These are phyloP conservation scores for Rhodotorula sp. DNA, from an alignment of 1,284 basidiomycete genomes.

Conservation along the genomic window DNA sequence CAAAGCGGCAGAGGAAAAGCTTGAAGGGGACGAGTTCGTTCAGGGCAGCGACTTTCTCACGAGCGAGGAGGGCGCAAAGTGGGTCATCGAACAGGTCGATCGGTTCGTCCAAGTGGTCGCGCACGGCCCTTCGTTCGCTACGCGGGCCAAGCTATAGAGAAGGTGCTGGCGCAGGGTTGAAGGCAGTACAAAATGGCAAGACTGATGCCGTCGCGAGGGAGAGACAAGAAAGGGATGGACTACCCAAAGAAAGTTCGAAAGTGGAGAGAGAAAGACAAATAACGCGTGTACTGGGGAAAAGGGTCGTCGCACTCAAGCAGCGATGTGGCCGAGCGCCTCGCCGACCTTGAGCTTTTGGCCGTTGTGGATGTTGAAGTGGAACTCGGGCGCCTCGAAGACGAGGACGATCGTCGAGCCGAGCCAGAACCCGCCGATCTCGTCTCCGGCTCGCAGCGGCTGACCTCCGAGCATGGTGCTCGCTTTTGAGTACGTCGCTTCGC, in stretches of 20 bases:
- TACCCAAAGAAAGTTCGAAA: conserved; percentile 10
- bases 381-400: conserved; percentile 91
- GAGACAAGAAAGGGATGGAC: conserved; percentile 4
- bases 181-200: neutral
- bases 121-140: conserved; percentile 51
- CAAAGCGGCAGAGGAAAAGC: conserved; percentile 49
- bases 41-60: conserved; percentile 71
- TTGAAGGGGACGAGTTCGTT: conserved; percentile 55
- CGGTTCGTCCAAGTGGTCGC: conserved; percentile 66
- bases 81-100: conserved; percentile 86
- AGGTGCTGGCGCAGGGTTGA: conserved; percentile 4
- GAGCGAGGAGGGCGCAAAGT: conserved; percentile 84
- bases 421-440: conserved; percentile 97
- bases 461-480: conserved; percentile 80
- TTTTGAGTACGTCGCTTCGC: conserved; percentile 82
- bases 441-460: conserved; percentile 79
- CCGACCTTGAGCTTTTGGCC: conserved; percentile 89
- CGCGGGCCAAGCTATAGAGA: conserved; percentile 62
- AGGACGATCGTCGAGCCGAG: conserved; percentile 94
- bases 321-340: conserved; percentile 55
- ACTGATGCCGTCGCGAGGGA: conserved; percentile 6
- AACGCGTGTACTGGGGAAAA: conserved; percentile 1
- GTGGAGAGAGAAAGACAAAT: neutral
- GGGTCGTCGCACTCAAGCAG: neutral
- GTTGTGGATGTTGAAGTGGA: conserved; percentile 73